Percentiles rank a stretch among this genome's conserved stretches.
Conservation (phyloP, 768 basidiomycete species). For the Leccinum arenicola region DNA sequence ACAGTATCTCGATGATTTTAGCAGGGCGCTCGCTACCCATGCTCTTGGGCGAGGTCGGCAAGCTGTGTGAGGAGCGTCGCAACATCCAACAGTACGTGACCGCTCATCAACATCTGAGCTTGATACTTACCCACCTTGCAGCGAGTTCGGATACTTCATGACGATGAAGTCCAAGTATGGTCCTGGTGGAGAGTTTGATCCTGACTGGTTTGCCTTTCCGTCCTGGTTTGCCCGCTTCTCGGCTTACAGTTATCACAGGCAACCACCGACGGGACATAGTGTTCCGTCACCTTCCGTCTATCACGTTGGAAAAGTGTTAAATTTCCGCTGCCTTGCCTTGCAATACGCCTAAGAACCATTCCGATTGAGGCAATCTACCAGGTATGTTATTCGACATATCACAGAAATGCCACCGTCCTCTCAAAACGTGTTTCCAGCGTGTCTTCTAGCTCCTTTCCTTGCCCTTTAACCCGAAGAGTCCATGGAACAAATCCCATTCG, state of each 20-base stretch:
- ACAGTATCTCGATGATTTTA: slow-evolving; percentile 86
- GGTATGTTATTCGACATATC: slow-evolving; percentile 21
- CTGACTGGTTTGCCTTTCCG: slow-evolving; percentile 57
- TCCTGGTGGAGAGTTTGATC: slow-evolving; percentile 82
- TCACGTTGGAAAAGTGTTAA: slow-evolving; percentile 11
- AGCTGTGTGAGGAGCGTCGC: slow-evolving; percentile 75
- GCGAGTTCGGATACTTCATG: slow-evolving; percentile 74
- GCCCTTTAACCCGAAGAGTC: slow-evolving; percentile 27
- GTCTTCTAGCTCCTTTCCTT: slow-evolving; percentile 14
- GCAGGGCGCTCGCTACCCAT: slow-evolving; percentile 74
- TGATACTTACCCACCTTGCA: slow-evolving; percentile 27
- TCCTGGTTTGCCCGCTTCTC: background rate
- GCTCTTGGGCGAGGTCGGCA: slow-evolving; percentile 80
- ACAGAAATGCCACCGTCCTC: slow-evolving; percentile 9
- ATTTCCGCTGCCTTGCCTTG: slow-evolving; percentile 20
- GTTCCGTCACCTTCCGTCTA: slow-evolving; percentile 33
- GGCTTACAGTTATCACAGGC: slow-evolving; percentile 30
- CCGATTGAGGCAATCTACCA: slow-evolving; percentile 17
- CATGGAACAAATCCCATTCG: slow-evolving; percentile 21
- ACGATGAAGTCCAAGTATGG: slow-evolving; percentile 72
- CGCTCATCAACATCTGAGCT: background rate
- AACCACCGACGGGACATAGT: slow-evolving; percentile 40
- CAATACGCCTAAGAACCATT: slow-evolving; percentile 9
- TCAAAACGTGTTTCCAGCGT: slow-evolving; percentile 32
- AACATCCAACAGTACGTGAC: slow-evolving; percentile 70